phyloP scores from a whole-genome alignment of 805 yeast species.

The Candida odintsovae region DNA sequence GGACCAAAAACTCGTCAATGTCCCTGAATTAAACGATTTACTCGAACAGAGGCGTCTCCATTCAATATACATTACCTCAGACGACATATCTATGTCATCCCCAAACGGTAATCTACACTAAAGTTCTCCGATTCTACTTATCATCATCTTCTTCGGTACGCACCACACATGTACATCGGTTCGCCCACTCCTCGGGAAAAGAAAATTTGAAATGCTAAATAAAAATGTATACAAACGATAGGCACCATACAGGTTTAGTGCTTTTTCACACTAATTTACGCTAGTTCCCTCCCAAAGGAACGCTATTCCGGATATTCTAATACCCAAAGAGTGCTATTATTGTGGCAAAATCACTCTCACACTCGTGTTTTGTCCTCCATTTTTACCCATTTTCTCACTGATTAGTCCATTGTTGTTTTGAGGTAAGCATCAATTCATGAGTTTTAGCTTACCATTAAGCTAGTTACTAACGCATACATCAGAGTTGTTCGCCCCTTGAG shows the following conservation, averaged over 20 bases:
- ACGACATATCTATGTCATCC: too few species aligned
- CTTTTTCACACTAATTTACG: not conserved
- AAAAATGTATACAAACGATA: not conserved
- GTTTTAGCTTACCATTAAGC: not conserved
- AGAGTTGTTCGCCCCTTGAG: not conserved
- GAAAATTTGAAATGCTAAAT: not conserved
- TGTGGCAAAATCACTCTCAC: not conserved
- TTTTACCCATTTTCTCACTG: not conserved
- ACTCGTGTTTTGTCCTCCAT: not conserved
- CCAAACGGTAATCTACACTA: too few species aligned
- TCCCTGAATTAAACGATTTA: too few species aligned
- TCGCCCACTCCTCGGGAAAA: not conserved
- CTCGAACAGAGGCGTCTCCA: too few species aligned
- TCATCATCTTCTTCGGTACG: not conserved
- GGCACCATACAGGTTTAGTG: not conserved
- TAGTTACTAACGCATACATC: not conserved
- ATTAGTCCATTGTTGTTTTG: not conserved
- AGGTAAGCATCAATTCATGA: not conserved
- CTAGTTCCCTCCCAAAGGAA: not conserved
- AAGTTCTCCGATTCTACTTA: not conserved
- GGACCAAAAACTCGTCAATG: not conserved
- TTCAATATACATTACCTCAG: too few species aligned
- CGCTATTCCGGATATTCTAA: not conserved
- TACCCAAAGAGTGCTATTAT: not conserved
- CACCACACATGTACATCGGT: not conserved